A percentile compares a stretch with the other conserved stretches of the same genome.
Conservation (phyloP, 2,329 filamentous ascomycete genomes). For the Colletotrichum lentis region DNA sequence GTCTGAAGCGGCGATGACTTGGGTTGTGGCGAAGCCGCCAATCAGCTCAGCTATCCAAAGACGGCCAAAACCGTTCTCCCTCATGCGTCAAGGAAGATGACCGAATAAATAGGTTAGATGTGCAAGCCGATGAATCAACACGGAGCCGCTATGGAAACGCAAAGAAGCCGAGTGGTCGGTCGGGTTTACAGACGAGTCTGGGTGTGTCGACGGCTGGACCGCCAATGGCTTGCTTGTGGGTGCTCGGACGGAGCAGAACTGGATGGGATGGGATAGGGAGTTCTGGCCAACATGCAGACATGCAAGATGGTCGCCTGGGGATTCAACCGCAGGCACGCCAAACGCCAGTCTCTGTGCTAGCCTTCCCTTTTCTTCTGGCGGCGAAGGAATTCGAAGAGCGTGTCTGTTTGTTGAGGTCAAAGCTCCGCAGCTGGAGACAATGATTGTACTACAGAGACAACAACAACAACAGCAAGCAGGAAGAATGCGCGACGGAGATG, state of each 20-base stretch:
- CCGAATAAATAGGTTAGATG: neutral
- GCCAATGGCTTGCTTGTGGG: neutral
- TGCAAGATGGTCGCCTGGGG: slow-evolving; percentile 14
- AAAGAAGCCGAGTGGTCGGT: no score
- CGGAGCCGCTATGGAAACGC: no score
- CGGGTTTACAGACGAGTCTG: neutral
- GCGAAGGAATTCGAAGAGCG: slow-evolving; percentile 14
- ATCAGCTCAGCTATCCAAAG: neutral
- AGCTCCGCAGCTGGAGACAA: neutral
- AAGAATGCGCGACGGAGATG: neutral
- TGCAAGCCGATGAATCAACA: neutral
- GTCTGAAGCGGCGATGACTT: neutral
- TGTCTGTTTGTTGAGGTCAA: slow-evolving; percentile 20
- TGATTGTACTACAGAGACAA: neutral
- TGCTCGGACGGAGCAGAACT: neutral
- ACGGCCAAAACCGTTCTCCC: neutral
- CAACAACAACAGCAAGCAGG: neutral
- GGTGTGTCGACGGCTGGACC: neutral
- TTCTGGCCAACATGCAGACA: neutral
- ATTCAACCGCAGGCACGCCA: slow-evolving; percentile 14
- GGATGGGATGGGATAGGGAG: slow-evolving; percentile 2
- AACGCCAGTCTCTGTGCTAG: neutral
- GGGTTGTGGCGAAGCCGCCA: neutral
- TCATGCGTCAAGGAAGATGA: neutral
- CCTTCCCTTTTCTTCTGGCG: slow-evolving; percentile 2